Evolutionary conservation across 2,329 filamentous ascomycete genomes (phyloP), one percentile per base, ranked within the genome.

Genomic region (Epichloe brachyelytri): DNA sequence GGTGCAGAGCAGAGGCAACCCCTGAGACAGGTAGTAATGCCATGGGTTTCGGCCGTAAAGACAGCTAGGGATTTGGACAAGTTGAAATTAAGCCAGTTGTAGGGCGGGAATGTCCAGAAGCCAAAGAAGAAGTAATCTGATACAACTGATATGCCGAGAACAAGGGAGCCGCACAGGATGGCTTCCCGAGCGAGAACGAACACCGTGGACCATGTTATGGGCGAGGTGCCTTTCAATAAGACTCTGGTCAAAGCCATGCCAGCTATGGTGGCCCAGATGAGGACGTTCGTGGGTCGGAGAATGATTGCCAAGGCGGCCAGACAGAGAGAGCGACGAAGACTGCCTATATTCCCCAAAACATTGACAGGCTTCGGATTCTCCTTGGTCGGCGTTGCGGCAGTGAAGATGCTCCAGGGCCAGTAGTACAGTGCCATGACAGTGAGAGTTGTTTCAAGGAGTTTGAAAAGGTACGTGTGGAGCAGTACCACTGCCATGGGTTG

Each of bases 21-120:
- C 93, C 68, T 98, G 90, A 0, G 86, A 85, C 33, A 95, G 68
- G 65, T 96, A 98, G 70, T 97, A 98, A 66, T 96, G 89, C 77
- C 85, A 85, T 55, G 88, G 82, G 67, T 95, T 97, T 46, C 74
- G 79, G 20, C 93, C 93, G 64, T 98, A 98, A 68, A 97, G 46
- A 91, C 80, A 26, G 93, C 88, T 5, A 98, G 76, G 7, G 86
- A 86, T 65, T 94, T 85, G 19, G 83, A 80, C 51, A 98, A 76
- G 69, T 98, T 98, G 74, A 96, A 91, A 63, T 91, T 80, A 52
- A 97, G 76, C 70, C 89, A 97, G 51, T 85, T 83, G 55, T 91
- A 78, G 0, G 90, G 86, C 4, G 93, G 93, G 51, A 98, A 87
- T 0, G 88, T 88, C 88, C 88, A 95, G 55, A 79, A 70, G 49